These are phyloP conservation scores for Paramecium sonneborni DNA, from an alignment of 73 alveolate species.

Conservation along the genomic window DNA sequence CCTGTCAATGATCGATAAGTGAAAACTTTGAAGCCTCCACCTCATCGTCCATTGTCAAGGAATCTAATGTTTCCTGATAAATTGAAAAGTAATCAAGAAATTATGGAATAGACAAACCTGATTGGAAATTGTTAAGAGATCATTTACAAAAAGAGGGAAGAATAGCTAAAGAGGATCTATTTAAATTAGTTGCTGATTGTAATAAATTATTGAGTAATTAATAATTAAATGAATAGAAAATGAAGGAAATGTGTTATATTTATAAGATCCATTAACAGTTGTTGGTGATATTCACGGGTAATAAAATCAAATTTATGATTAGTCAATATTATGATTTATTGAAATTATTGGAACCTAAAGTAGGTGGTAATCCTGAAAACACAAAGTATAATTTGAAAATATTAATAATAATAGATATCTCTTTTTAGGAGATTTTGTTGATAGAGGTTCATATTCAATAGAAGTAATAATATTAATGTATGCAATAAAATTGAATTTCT, in stretches of 20 bases:
- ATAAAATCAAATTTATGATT: not conserved
- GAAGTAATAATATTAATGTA: constrained; percentile 85
- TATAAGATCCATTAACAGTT: constrained; percentile 88
- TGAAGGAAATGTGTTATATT: constrained; percentile 90
- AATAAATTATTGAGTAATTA: constrained; percentile 75
- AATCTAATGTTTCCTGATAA: constrained; percentile 60
- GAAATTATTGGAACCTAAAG: constrained; percentile 83
- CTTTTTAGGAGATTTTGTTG: constrained; percentile 95
- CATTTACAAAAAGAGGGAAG: constrained; percentile 88
- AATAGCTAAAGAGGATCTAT: constrained; percentile 72
- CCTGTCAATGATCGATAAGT: constrained; percentile 62
- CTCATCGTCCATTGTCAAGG: constrained; percentile 62
- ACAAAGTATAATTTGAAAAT: constrained; percentile 74
- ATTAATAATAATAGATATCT: constrained; percentile 57
- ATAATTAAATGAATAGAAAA: constrained; percentile 63
- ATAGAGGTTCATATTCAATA: constrained; percentile 92
- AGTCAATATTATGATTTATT: constrained; percentile 89
- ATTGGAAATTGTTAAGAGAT: constrained; percentile 88
- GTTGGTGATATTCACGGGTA: constrained; percentile 98
- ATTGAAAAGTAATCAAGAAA: not conserved
- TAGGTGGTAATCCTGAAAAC: constrained; percentile 94
- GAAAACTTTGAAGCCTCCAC: constrained; percentile 64
- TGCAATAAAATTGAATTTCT: constrained; percentile 83
- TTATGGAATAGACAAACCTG: constrained; percentile 74
- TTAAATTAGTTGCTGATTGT: constrained; percentile 69